Base-by-base conservation (phyloP, 768 basidiomycete species). In the Termitomyces sp. region DNA sequence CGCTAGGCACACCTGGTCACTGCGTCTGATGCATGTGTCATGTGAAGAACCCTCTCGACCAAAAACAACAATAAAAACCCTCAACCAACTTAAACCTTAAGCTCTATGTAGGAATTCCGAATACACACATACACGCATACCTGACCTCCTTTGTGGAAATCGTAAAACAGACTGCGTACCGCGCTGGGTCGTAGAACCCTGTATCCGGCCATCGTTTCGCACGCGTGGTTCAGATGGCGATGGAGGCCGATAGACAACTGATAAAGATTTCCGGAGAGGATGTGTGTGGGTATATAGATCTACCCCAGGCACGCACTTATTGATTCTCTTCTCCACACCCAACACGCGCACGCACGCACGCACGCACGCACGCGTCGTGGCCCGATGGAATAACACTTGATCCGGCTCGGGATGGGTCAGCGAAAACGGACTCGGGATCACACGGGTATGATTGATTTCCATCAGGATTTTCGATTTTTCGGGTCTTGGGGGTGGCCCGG, bases 251-350 rank as follows among this genome's bases (percentile, higher is more conserved):
- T 14, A 15, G 4, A 6, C 5, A 14, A 14, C 37, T 15, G 37
- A 37, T 14, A 5, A 5, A 37, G 9, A 11, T 33, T 45, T 45
- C 14, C 14, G 26, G 44, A 45, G 23, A 3, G 33, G 3, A 10
- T 11, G 9, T 8, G 12, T 3, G 26, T 26, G 11, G 6, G 37
- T 12, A 8, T 12, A 10, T 21, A 28, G 37, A 40, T 50, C 50
- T 50, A 23, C 19, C 35, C 51, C 41, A 53, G 51, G 51, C 41
- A 53, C 51, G 51, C 17, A n/a, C 0, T 23, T 23, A 23, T 23
- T 53, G 51, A 53, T 53, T 53, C 51, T 53, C 51, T 53, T 53
- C 51, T 53, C 51, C 51, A 53, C 51, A 41, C 12, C 10, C 23
- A 1, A 9, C 30, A 31, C 30, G 30, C 5, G 30, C 30, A 31